Percentiles rank a stretch among this genome's conserved stretches.
These are phyloP conservation scores for Marasmius fiardii DNA, from an alignment of 1,284 basidiomycete species.

Conservation along the genomic window DNA sequence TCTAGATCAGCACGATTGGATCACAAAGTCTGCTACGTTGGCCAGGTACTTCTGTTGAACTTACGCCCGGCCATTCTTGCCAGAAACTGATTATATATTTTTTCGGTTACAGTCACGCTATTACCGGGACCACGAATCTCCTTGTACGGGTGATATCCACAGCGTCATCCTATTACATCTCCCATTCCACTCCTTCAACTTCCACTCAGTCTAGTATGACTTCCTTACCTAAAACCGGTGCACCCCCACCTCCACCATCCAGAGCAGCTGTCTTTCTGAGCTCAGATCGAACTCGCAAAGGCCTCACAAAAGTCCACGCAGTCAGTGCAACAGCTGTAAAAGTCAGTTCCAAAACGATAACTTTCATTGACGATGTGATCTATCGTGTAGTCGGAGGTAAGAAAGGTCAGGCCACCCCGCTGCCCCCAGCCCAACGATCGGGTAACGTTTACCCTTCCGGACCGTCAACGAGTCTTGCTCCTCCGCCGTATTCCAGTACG, in stretches of 20 bases:
- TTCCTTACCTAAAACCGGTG: constrained; percentile 20
- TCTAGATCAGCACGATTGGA: constrained; percentile 69
- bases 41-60: constrained; percentile 54
- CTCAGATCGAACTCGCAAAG: constrained; percentile 55
- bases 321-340: constrained; percentile 65
- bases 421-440: constrained; percentile 23
- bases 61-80: not conserved
- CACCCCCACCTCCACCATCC: constrained; percentile 40
- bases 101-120: constrained; percentile 49
- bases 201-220: constrained; percentile 17
- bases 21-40: constrained; percentile 65
- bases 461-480: constrained; percentile 8
- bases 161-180: constrained; percentile 64
- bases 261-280: constrained; percentile 61
- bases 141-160: constrained; percentile 59
- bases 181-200: constrained; percentile 45
- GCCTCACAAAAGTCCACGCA: constrained; percentile 58
- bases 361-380: constrained; percentile 61
- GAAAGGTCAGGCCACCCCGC: constrained; percentile 10
- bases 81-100: not conserved
- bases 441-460: constrained; percentile 1
- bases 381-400: constrained; percentile 40
- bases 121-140: constrained; percentile 64
- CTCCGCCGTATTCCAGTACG: constrained; percentile 14
- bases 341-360: constrained; percentile 63